Evolutionary conservation across 2,329 filamentous ascomycete species (phyloP).

Genomic region (Cladophialophora chaetospira): DNA sequence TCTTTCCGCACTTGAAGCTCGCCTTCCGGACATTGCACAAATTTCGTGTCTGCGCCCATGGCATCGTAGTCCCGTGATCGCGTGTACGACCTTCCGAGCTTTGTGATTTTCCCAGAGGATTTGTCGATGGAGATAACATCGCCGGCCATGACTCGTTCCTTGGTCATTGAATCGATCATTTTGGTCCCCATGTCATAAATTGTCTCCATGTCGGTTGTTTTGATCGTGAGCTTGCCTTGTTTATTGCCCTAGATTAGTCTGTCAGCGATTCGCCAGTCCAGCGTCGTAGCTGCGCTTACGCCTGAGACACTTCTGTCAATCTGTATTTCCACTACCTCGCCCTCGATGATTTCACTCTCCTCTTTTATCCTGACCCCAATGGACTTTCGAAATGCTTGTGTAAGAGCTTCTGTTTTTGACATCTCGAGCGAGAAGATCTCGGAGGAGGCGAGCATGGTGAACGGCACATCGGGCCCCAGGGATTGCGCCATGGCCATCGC

Average conservation of each 20-base stretch:
- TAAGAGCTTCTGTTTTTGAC: constrained; percentile 98
- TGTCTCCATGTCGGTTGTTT: constrained; percentile 99
- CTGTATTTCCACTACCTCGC: constrained; percentile 97
- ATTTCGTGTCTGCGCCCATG: constrained; percentile 98
- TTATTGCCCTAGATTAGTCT: constrained; percentile 68
- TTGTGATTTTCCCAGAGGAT: constrained; percentile 95
- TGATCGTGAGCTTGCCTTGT: constrained; percentile 98
- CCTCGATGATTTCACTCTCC: constrained; percentile 98
- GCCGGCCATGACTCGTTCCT: constrained; percentile 97
- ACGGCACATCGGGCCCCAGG: constrained; percentile 88
- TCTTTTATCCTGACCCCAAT: constrained; percentile 98
- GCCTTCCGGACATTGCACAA: constrained; percentile 94
- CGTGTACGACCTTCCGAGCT: constrained; percentile 91
- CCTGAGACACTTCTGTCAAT: constrained; percentile 96
- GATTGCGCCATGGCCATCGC: constrained; percentile 99
- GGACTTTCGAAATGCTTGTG: constrained; percentile 97
- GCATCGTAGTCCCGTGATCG: constrained; percentile 97
- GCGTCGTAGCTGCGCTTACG: constrained; percentile 41
- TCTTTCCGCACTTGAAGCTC: constrained; percentile 97
- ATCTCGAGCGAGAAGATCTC: constrained; percentile 99
- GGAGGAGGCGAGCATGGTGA: constrained; percentile 91
- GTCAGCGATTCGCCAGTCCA: constrained; percentile 29
- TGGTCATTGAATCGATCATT: constrained; percentile 99
- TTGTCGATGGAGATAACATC: constrained; percentile 99
- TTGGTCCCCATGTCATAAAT: constrained; percentile 99